Evolutionary conservation across 306 rosid genomes (phyloP).

Genomic region (Trifolium repens): DNA sequence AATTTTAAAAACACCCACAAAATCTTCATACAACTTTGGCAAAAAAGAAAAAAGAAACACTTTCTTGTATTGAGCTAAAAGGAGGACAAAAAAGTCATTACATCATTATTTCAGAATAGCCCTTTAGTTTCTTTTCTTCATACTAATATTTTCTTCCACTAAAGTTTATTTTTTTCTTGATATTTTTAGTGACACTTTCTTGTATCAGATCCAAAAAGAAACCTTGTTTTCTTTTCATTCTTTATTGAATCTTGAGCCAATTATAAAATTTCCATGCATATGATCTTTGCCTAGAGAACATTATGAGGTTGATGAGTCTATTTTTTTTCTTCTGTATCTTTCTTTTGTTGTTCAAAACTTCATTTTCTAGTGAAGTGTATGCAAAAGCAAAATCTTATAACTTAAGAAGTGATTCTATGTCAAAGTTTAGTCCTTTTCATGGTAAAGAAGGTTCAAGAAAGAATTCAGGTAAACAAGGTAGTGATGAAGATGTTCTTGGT

Average conservation of each 20-base stretch:
- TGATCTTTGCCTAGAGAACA: slow-evolving; percentile 31
- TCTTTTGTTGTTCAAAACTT: slow-evolving; percentile 40
- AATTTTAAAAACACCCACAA: neutral
- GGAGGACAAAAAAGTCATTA: neutral
- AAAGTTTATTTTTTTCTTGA: slow-evolving; percentile 20
- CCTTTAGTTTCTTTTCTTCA: slow-evolving; percentile 28
- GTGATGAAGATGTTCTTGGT: slow-evolving; percentile 42
- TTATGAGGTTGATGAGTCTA: slow-evolving; percentile 50
- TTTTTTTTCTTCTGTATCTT: slow-evolving; percentile 51
- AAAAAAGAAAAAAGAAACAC: neutral
- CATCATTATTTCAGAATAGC: slow-evolving; percentile 5
- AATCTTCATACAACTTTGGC: slow-evolving; percentile 11
- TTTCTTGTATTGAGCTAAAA: neutral
- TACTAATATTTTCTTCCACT: neutral
- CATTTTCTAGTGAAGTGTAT: slow-evolving; percentile 43
- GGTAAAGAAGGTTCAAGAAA: slow-evolving; percentile 35
- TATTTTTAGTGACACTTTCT: slow-evolving; percentile 39
- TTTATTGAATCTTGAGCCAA: slow-evolving; percentile 56
- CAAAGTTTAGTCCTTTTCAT: slow-evolving; percentile 39
- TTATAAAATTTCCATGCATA: slow-evolving; percentile 48
- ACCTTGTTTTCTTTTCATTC: slow-evolving; percentile 24
- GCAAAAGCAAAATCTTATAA: slow-evolving; percentile 49
- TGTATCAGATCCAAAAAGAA: slow-evolving; percentile 50
- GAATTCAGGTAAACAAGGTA: slow-evolving; percentile 37
- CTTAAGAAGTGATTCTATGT: slow-evolving; percentile 42